Evolutionary conservation across 2,329 filamentous ascomycete genomes (phyloP).

Genomic region (Botrytis pseudocinerea): DNA sequence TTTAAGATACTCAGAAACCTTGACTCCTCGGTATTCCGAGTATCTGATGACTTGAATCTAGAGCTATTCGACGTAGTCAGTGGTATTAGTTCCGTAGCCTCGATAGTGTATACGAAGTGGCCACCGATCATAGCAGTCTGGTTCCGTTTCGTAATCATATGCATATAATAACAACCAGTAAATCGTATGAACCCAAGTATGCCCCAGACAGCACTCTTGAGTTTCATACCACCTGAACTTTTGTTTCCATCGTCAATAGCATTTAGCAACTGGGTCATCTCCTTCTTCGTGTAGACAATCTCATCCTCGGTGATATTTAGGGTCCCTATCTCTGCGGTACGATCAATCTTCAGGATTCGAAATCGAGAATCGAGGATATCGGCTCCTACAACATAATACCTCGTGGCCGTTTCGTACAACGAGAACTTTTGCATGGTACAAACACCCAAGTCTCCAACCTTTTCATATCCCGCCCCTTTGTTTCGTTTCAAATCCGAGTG

Average conservation of each 20-base stretch:
- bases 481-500: slow-evolving; percentile 37
- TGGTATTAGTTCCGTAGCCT: slow-evolving; percentile 88
- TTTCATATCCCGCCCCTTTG: slow-evolving; percentile 39
- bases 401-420: slow-evolving; percentile 91
- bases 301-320: slow-evolving; percentile 90
- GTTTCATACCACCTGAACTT: slow-evolving; percentile 81
- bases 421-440: slow-evolving; percentile 90
- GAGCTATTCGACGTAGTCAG: slow-evolving; percentile 69
- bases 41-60: slow-evolving; percentile 70
- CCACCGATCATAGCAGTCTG: slow-evolving; percentile 95
- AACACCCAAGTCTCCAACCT: slow-evolving; percentile 47
- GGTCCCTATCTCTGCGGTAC: slow-evolving; percentile 76
- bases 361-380: slow-evolving; percentile 88
- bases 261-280: slow-evolving; percentile 91
- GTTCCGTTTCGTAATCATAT: slow-evolving; percentile 91
- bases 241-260: slow-evolving; percentile 96
- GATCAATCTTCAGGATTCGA: slow-evolving; percentile 91
- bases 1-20: slow-evolving; percentile 86
- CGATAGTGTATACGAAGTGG: slow-evolving; percentile 93
- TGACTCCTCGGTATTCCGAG: slow-evolving; percentile 80
- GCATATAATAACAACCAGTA: slow-evolving; percentile 95
- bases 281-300: slow-evolving; percentile 86
- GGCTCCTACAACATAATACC: slow-evolving; percentile 92
- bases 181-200: slow-evolving; percentile 94
- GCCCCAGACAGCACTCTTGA: slow-evolving; percentile 91